Evolutionary conservation across 2,329 filamentous ascomycete species (phyloP).

Genomic region (Harringtonia aguacate): DNA sequence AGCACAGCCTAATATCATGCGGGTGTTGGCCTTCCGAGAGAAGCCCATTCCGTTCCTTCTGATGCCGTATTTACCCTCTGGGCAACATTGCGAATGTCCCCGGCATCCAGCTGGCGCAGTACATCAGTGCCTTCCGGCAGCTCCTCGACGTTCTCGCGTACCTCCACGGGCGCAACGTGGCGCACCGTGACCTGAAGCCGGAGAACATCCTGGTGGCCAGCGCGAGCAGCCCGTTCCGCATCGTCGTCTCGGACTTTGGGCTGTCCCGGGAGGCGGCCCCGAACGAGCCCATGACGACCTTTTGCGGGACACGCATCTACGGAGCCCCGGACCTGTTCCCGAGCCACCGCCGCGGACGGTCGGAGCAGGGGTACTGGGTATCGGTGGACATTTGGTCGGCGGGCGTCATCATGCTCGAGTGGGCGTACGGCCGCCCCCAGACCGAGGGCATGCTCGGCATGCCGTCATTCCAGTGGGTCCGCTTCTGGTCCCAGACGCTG

Average conservation of each 20-base stretch:
- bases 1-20: neutral
- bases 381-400: constrained; percentile 4
- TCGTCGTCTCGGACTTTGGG: constrained; percentile 87
- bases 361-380: neutral
- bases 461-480: neutral
- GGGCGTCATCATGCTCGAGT: constrained; percentile 3
- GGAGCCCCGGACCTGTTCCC: neutral
- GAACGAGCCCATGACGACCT: neutral
- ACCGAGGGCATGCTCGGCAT: neutral
- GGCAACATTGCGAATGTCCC: neutral
- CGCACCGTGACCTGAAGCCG: constrained; percentile 88
- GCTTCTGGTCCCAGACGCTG: neutral
- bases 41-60: neutral
- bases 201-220: constrained; percentile 93
- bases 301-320: constrained; percentile 2
- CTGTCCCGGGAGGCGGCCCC: constrained; percentile 55
- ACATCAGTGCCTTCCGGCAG: neutral
- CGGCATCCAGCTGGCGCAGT: neutral
- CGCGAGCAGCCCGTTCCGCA: constrained; percentile 75
- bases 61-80: neutral
- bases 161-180: constrained; percentile 30
- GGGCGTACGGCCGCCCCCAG: neutral
- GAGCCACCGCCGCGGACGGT: neutral
- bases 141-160: neutral
- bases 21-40: neutral